Conservation (phyloP, 257 asterid species). For the Cynanchum wilfordii region DNA sequence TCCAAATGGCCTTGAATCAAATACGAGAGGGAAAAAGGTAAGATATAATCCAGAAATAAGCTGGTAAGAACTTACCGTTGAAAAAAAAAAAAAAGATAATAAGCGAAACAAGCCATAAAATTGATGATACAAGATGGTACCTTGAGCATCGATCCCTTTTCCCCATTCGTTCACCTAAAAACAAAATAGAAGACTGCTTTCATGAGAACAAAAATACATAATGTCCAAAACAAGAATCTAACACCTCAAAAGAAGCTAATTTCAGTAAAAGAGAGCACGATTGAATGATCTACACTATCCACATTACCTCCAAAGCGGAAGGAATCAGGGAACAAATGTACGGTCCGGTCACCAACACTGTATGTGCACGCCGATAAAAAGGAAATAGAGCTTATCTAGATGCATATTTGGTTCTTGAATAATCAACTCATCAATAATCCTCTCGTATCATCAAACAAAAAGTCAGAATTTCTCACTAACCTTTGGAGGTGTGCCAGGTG, state of each 20-base stretch:
- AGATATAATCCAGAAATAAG: constrained; percentile 5
- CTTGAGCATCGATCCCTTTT: constrained; percentile 90
- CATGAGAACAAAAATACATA: constrained; percentile 8
- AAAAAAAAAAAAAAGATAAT: background rate
- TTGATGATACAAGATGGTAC: constrained; percentile 27
- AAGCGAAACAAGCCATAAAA: background rate
- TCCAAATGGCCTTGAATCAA: constrained; percentile 59
- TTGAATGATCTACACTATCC: background rate
- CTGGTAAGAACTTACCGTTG: background rate
- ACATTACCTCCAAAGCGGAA: constrained; percentile 58
- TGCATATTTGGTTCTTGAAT: background rate
- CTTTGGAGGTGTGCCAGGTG: constrained; percentile 98
- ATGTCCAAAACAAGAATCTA: no score
- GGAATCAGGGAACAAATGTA: constrained; percentile 75
- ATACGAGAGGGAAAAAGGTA: background rate
- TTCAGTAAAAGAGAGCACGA: background rate
- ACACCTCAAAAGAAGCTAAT: background rate
- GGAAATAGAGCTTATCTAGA: constrained; percentile 8
- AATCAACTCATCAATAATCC: background rate
- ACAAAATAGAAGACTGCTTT: constrained; percentile 17
- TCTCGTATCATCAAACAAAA: background rate
- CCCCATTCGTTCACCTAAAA: constrained; percentile 62
- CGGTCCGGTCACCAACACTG: constrained; percentile 74
- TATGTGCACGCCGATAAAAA: constrained; percentile 53
- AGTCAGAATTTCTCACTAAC: constrained; percentile 22